Percentiles rank a stretch among this genome's conserved stretches.
Evolutionary conservation across 768 basidiomycete genomes (phyloP).

Genomic region (Mycena maculata): DNA sequence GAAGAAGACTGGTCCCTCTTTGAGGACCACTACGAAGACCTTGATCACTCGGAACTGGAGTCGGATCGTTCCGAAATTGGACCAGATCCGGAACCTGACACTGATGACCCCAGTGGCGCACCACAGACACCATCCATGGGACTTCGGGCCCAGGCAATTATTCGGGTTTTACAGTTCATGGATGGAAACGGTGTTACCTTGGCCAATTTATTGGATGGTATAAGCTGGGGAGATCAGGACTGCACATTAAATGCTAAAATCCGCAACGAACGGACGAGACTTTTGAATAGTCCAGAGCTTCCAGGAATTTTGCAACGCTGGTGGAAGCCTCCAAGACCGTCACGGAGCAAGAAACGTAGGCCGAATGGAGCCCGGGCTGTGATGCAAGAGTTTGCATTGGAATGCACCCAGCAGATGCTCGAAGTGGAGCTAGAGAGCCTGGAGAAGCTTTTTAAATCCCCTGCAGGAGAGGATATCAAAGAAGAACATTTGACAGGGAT

Average conservation of each 20-base stretch:
- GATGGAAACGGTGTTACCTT: slow-evolving; percentile 36
- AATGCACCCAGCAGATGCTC: slow-evolving; percentile 25
- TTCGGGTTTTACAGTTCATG: too few species aligned
- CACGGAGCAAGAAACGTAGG: slow-evolving; percentile 31
- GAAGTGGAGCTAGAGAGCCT: slow-evolving; percentile 12
- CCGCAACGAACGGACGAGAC: slow-evolving; percentile 32
- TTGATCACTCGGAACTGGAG: too few species aligned
- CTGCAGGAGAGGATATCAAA: slow-evolving; percentile 29
- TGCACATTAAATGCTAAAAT: slow-evolving; percentile 41
- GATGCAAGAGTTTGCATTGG: slow-evolving; percentile 39
- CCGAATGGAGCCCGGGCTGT: slow-evolving; percentile 26
- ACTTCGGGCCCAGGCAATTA: too few species aligned
- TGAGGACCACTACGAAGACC: too few species aligned
- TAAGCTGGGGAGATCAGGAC: slow-evolving; percentile 45
- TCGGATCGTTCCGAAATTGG: too few species aligned
- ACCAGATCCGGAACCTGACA: too few species aligned
- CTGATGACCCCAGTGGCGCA: too few species aligned
- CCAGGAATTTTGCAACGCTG: slow-evolving; percentile 41
- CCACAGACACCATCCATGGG: too few species aligned
- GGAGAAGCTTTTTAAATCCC: slow-evolving; percentile 12
- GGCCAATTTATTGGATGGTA: slow-evolving; percentile 44
- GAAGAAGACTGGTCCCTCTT: too few species aligned
- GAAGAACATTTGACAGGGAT: slow-evolving; percentile 35
- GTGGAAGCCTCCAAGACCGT: slow-evolving; percentile 41
- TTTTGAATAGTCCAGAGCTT: slow-evolving; percentile 41